Evolutionary conservation across 352 stramenopile species (phyloP).

Genomic region (Pythium oligandrum): DNA sequence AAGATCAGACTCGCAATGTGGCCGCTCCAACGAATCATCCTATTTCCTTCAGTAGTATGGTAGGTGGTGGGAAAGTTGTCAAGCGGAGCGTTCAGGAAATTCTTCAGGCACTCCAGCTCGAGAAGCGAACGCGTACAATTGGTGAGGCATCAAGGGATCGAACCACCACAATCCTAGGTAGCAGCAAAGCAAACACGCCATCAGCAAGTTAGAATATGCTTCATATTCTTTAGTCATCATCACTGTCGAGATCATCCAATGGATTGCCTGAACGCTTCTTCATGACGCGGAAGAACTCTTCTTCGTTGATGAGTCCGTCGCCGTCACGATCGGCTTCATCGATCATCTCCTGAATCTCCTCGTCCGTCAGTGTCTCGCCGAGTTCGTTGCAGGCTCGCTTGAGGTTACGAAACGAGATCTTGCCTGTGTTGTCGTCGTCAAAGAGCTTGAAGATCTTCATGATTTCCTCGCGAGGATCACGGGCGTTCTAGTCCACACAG

Average conservation of each 20-base stretch:
- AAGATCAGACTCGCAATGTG: background rate
- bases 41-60: background rate
- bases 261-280: constrained; percentile 93
- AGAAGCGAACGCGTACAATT: constrained; percentile 20
- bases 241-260: constrained; percentile 87
- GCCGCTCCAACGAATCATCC: background rate
- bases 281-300: constrained; percentile 96
- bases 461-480: constrained; percentile 90
- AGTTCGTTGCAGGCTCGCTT: constrained; percentile 90
- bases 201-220: no score
- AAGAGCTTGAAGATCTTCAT: constrained; percentile 95
- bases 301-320: constrained; percentile 92
- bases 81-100: constrained; percentile 78
- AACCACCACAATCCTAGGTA: constrained; percentile 22
- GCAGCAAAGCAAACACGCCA: constrained; percentile 3
- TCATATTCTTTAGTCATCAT: constrained; percentile 65
- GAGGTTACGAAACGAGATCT: constrained; percentile 94
- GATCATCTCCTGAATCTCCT: constrained; percentile 93
- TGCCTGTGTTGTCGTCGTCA: constrained; percentile 92
- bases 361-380: constrained; percentile 60
- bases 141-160: constrained; percentile 5
- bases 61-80: constrained; percentile 17
- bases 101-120: constrained; percentile 40
- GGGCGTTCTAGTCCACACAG: constrained; percentile 38
- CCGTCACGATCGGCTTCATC: constrained; percentile 92